Conservation (phyloP, 495 filamentous ascomycete genomes). For the Lentithecium fluviatile region DNA sequence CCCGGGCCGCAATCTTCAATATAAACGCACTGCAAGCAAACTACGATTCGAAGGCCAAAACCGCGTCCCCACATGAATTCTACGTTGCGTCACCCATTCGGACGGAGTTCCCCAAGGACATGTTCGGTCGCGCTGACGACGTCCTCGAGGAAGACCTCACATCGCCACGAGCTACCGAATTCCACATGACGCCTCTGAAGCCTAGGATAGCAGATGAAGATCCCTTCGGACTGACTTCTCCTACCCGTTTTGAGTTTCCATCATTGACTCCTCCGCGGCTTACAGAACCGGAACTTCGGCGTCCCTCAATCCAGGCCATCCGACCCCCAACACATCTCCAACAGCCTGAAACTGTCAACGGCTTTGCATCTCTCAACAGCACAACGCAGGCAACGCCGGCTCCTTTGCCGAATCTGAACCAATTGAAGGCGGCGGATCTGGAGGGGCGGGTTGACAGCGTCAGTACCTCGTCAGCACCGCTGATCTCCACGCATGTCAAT, state of each 20-base stretch:
- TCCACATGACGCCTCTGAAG: slow-evolving; percentile 36
- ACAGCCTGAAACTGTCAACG: slow-evolving; percentile 26
- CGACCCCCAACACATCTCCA: slow-evolving; percentile 25
- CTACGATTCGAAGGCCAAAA: slow-evolving; percentile 32
- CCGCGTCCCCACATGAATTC: slow-evolving; percentile 1
- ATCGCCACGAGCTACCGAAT: slow-evolving; percentile 30
- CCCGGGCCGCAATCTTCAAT: slow-evolving; percentile 36
- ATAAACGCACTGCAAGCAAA: background rate
- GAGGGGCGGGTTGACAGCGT: slow-evolving; percentile 21
- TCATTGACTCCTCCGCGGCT: slow-evolving; percentile 11
- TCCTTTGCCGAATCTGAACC: background rate
- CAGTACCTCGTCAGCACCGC: slow-evolving; percentile 5
- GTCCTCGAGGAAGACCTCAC: slow-evolving; percentile 7
- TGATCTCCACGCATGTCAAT: background rate
- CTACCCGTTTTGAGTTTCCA: slow-evolving; percentile 25
- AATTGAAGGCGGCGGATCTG: background rate
- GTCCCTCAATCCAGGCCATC: slow-evolving; percentile 32
- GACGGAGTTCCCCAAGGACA: slow-evolving; percentile 30
- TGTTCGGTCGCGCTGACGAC: background rate
- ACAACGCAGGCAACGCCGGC: slow-evolving; percentile 16
- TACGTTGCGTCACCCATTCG: slow-evolving; percentile 21
- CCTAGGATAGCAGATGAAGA: slow-evolving; percentile 23
- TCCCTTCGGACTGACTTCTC: slow-evolving; percentile 30
- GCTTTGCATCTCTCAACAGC: slow-evolving; percentile 31
- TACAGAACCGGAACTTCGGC: slow-evolving; percentile 19